Evolutionary conservation across 192 early-diverging fungal genomes (phyloP), one percentile per base, ranked within the genome.

Genomic region (Mortierella hygrophila): DNA sequence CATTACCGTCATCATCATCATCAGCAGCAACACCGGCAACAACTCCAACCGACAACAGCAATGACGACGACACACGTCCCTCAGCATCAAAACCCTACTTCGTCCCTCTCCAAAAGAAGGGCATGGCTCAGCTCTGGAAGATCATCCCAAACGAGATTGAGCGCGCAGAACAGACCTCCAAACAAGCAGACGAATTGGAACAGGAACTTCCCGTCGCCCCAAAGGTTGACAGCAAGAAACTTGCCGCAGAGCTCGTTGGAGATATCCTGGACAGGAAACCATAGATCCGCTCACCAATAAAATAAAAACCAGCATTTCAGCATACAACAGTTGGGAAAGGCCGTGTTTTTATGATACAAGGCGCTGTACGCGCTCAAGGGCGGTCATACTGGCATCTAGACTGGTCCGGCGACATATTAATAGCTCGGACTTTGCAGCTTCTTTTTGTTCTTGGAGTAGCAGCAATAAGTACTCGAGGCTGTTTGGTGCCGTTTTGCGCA

Each of bases 111-210:
- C 42, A 73, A 29, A 81, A 81, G 40, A 80, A 74, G 42, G 76
- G 71, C 37, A 55, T 70, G 63, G 78, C 76, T 7, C 84, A 86
- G 44, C 70, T 86, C 29, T 86, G 84, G 84, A 86, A 86, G 55
- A 74, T 65, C n/a, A 77, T 80, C 16, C 78, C 83, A n/a, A 41
- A 46, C 8, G 57, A 72, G 60, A 78, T 83, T 73, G 77, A 69
- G 41, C 72, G 72, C 4, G 41, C 76, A 20, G 82, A 78, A 26
- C 68, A 63, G 26, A 40, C 54, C n/a, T 65, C 52, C 16, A 38
- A 75, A 26, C 55, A 75, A 60, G 26, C 16, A 35, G 47, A 74
- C 6, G 47, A 75, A 8, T 47, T 10, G 16, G 74, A 55, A 1
- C 26, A 75, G 47, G 38, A 44, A 15, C 4, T 3, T 40, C 3